Percentiles rank a stretch among this genome's conserved stretches.
These are phyloP conservation scores for Starmerella asiatica DNA, from an alignment of 805 yeast genomes.

Conservation along the genomic window DNA sequence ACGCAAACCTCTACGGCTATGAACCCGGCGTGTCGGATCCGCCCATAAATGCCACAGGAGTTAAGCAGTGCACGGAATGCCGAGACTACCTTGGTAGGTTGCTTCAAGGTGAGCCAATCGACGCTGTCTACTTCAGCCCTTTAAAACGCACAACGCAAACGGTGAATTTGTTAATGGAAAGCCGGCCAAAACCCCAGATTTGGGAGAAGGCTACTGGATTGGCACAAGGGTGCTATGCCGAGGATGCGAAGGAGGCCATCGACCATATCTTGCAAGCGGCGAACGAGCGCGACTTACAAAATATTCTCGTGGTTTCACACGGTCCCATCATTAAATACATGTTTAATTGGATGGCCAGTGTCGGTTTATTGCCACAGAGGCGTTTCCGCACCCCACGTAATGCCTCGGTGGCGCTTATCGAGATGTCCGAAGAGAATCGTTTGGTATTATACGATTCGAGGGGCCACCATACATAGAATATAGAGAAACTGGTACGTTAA, in stretches of 20 bases:
- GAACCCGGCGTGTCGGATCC: slow-evolving; percentile 4
- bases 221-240: slow-evolving; percentile 4
- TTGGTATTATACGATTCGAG: background rate
- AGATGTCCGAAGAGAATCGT: background rate
- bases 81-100: background rate
- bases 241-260: background rate
- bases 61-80: background rate
- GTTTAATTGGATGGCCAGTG: slow-evolving; percentile 3
- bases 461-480: too few species aligned
- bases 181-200: background rate
- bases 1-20: background rate
- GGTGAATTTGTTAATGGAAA: background rate
- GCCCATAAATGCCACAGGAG: slow-evolving; percentile 7
- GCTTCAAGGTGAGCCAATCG: background rate
- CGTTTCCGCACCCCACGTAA: slow-evolving; percentile 2
- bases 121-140: slow-evolving; percentile 7
- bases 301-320: slow-evolving; percentile 7
- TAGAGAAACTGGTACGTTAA: too few species aligned
- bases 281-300: background rate
- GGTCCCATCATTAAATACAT: slow-evolving; percentile 7
- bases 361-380: background rate
- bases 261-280: background rate
- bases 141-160: slow-evolving; percentile 2
- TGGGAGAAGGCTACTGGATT: slow-evolving; percentile 1
- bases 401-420: slow-evolving; percentile 1